Percentiles rank a stretch among this genome's conserved stretches.
These are phyloP conservation scores for Lactuca saligna DNA, from an alignment of 129 eudicot genomes.

Conservation along the genomic window DNA sequence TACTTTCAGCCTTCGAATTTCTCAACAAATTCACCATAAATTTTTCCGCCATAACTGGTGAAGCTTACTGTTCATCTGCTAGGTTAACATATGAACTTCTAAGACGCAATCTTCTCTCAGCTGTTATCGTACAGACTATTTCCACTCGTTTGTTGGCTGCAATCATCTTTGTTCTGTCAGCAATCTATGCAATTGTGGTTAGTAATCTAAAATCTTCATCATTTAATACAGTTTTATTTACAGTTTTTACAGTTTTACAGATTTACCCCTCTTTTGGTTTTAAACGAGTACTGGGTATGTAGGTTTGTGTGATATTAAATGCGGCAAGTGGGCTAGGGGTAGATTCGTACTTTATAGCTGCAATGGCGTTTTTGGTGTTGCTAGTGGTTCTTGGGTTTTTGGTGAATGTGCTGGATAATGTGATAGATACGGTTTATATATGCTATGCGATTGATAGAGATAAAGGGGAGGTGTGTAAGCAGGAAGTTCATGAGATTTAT, in stretches of 20 bases:
- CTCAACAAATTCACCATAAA: conserved; percentile 88
- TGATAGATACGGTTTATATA: conserved; percentile 78
- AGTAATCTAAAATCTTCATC: conserved; percentile 20
- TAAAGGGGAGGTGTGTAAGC: conserved; percentile 77
- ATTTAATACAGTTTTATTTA: no score
- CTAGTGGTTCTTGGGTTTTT: conserved; percentile 58
- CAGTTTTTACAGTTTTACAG: background rate
- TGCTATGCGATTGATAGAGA: conserved; percentile 93
- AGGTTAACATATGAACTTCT: conserved; percentile 87
- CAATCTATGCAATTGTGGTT: conserved; percentile 85
- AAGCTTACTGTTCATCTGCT: conserved; percentile 89
- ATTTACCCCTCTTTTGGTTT: background rate
- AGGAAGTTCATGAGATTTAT: conserved; percentile 85
- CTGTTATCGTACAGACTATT: conserved; percentile 80
- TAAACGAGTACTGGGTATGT: conserved; percentile 18
- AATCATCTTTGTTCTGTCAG: conserved; percentile 70
- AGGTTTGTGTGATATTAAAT: conserved; percentile 74
- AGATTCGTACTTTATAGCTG: conserved; percentile 69
- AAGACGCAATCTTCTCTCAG: conserved; percentile 81
- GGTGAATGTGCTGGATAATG: conserved; percentile 69
- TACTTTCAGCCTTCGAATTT: conserved; percentile 73
- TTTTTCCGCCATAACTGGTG: conserved; percentile 96
- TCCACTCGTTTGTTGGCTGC: conserved; percentile 80
- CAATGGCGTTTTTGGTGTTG: conserved; percentile 56
- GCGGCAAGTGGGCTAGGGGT: conserved; percentile 51